Percentiles rank a stretch among this genome's conserved stretches.
Conservation (phyloP, 148 eudicot species). For the Polygonum maritimum region DNA sequence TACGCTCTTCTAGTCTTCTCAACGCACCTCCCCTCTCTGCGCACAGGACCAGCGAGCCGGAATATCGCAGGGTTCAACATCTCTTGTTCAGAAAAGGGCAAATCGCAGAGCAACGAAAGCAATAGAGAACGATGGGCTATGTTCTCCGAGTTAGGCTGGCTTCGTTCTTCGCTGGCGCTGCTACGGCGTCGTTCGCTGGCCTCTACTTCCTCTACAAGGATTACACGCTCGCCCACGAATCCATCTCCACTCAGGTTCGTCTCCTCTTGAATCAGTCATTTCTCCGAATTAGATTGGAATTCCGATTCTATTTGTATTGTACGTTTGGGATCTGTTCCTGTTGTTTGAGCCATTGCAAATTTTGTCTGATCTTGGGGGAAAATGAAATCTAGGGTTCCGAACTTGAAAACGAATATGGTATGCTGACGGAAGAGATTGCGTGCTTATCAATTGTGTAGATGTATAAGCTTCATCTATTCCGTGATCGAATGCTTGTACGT, state of each 20-base stretch:
- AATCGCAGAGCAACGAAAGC: neutral
- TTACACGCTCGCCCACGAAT: slow-evolving; percentile 56
- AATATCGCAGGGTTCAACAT: neutral
- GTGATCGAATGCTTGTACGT: neutral
- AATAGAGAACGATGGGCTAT: slow-evolving; percentile 37
- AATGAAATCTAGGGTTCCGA: slow-evolving; percentile 6
- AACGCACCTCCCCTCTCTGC: neutral
- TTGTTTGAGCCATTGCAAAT: neutral
- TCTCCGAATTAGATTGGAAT: neutral
- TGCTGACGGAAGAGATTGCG: neutral
- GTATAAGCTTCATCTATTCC: neutral
- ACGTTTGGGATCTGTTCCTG: neutral
- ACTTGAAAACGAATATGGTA: neutral
- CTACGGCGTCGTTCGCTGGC: slow-evolving; percentile 52
- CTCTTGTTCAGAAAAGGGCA: neutral
- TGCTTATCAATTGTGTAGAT: neutral
- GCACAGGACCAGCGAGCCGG: neutral
- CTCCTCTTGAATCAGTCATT: neutral
- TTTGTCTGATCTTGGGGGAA: neutral
- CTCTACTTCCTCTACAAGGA: slow-evolving; percentile 55
- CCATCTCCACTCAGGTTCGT: slow-evolving; percentile 50
- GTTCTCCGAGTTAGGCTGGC: slow-evolving; percentile 59
- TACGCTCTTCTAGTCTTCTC: neutral
- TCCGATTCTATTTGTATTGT: neutral
- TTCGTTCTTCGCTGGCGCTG: slow-evolving; percentile 67